Base-by-base conservation (phyloP, 2,329 filamentous ascomycete species). In the Beauveria scarabaeidicola region DNA sequence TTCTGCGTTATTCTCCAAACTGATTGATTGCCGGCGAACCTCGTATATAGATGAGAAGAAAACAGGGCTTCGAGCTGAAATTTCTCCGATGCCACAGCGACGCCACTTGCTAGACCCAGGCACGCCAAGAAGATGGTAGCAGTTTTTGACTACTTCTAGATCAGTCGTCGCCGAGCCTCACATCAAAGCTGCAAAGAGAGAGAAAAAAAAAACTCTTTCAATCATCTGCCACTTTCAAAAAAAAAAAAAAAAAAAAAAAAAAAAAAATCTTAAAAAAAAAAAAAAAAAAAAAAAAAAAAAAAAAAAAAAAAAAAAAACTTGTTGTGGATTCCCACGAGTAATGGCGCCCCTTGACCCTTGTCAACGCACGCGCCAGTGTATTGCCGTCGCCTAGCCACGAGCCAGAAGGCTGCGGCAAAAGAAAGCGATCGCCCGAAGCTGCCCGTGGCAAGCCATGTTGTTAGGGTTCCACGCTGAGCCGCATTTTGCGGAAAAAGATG, bases 401-500 rank as follows among this genome's bases (percentile, higher is more conserved):
- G 25, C n/a, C 19, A 41, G 21, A 29, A 47, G 36, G 47, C 50
- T 58, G 32, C 29, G 46, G 44, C 44, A 40, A 13, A 8, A 55
- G n/a, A 59, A 23, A 25, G 15, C 29, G 43, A 59, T 59, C 58
- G 58, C 50, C 58, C 58, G 58, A 54, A 53, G 51, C 58, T 60
- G 58, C 58, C 58, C 58, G 58, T 54, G 32, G 52, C 50, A 54
- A 60, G 43, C 58, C 58, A 54, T 53, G 41, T 51, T 51, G 8
- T 19, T n/a, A 47, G 9, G 58, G 51, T 55, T 52, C 58, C 51
- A 58, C 57, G 58, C 56, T 55, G 58, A 60, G 58, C 58, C 58
- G 51, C 58, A 60, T 29, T 13, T 43, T 25, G 29, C 27, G 48
- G 38, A 5, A 36, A 11, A 21, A 11, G 21, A 52, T 11, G 21